These are phyloP conservation scores for Candida corydali DNA, from an alignment of 805 yeast species.

Conservation along the genomic window DNA sequence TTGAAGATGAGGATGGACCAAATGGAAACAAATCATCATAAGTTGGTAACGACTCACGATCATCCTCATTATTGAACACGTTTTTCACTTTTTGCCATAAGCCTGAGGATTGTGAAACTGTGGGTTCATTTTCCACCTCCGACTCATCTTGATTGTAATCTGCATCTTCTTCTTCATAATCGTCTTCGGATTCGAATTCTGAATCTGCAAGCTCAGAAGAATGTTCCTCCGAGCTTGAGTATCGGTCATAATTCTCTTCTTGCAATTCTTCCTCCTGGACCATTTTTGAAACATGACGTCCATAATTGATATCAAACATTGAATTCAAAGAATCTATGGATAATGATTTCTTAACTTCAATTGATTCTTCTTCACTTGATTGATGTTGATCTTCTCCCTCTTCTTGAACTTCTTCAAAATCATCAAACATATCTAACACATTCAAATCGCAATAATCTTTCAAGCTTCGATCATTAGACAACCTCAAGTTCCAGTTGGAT, in stretches of 20 bases:
- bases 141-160: slow-evolving; percentile 16
- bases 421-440: slow-evolving; percentile 38
- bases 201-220: slow-evolving; percentile 31
- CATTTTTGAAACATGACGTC: slow-evolving; percentile 40
- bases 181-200: slow-evolving; percentile 23
- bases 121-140: slow-evolving; percentile 1
- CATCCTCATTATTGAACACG: slow-evolving; percentile 33
- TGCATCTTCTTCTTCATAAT: slow-evolving; percentile 16
- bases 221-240: slow-evolving; percentile 4
- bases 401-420: slow-evolving; percentile 11
- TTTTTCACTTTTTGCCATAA: slow-evolving; percentile 43
- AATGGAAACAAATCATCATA: slow-evolving; percentile 75
- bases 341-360: slow-evolving; percentile 22
- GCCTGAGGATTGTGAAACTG: slow-evolving; percentile 14
- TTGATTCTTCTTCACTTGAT: slow-evolving; percentile 5
- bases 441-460: slow-evolving; percentile 43
- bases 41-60: slow-evolving; percentile 49
- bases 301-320: slow-evolving; percentile 34
- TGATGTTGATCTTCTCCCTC: slow-evolving; percentile 7
- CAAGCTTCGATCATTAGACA: slow-evolving; percentile 45
- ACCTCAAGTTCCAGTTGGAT: slow-evolving; percentile 51
- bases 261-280: slow-evolving; percentile 12
- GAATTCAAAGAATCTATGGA: slow-evolving; percentile 40
- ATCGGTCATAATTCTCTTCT: not conserved
- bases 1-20: slow-evolving; percentile 26